phyloP scores from a whole-genome alignment of 768 basidiomycete genomes.

The Boletales sp. region DNA sequence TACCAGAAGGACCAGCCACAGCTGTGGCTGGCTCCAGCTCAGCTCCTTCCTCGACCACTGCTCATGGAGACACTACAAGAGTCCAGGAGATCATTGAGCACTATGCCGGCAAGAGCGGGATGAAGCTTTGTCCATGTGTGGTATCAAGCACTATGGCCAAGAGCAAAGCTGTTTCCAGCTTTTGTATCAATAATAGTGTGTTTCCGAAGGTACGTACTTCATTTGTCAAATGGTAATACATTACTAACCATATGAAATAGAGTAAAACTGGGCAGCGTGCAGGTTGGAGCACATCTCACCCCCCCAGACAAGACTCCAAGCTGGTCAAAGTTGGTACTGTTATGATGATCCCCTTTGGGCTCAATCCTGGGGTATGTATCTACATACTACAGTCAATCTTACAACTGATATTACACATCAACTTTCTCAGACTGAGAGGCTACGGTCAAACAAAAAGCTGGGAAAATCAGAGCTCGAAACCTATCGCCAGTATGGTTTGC shows the following conservation, averaged over 20 bases:
- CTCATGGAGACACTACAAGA: no score
- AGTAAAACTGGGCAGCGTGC: background rate
- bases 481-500: background rate
- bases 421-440: background rate
- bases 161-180: no score
- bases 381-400: background rate
- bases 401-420: background rate
- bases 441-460: background rate
- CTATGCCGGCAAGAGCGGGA: no score
- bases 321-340: slow-evolving; percentile 2
- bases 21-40: no score
- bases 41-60: no score
- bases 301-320: background rate
- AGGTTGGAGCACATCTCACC: background rate
- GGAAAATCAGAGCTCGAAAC: background rate
- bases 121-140: no score
- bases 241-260: background rate
- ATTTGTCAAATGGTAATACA: no score
- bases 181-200: no score
- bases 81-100: no score
- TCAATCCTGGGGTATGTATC: background rate
- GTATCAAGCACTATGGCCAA: no score
- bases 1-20: background rate
- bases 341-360: slow-evolving; percentile 1
- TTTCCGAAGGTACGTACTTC: no score